Base-by-base conservation (phyloP, 176 grass and related monocot genomes). In the Musa troglodytarum region DNA sequence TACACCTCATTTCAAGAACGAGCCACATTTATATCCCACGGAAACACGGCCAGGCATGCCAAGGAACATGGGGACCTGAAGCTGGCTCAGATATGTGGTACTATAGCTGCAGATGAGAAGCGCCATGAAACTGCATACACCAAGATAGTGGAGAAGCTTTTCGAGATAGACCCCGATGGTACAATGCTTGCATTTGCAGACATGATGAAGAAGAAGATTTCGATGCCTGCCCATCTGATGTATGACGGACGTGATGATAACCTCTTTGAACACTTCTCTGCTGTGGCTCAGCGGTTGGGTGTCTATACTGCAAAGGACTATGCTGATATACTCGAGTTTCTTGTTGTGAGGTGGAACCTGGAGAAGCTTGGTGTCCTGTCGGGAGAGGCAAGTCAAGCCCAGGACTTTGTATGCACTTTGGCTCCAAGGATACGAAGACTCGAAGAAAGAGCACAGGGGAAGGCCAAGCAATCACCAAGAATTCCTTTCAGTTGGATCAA, bases 381-480 rank as follows among this genome's bases (percentile, higher is more conserved):
- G 8, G 57, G 57, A 19, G 57, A 62, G 20, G 57, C 17, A 7
- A 62, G 20, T 7, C 15, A n/a, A 62, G 57, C 57, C 20, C 57
- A 62, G 57, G 57, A 62, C 57, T 62, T 62, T 17, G 57, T 62
- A 62, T 62, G 57, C 57, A 62, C 57, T 62, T n/a, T 62, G 57
- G 57, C 57, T 62, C 57, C 57, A 62, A 62, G 57, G 57, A 62
- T 62, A 19, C 15, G 57, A n/a, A 62, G 15, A n/a, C 57, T 62
- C 9, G 57, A 62, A 62, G 57, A 62, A 62, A 62, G 57, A 8
- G 57, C 57, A 19, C 57, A 62, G 20, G 57, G 17, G 20, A 62
- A 8, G 57, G 57, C 57, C 17, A 62, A 62, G 57, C 57, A 62
- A 62, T 15, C 17, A n/a, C 17, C 17, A 20, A 62, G 20, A n/a